A percentile compares a stretch with the other conserved stretches of the same genome.
Conservation (phyloP, 306 rosid species). For the Hippophae tibetana region DNA sequence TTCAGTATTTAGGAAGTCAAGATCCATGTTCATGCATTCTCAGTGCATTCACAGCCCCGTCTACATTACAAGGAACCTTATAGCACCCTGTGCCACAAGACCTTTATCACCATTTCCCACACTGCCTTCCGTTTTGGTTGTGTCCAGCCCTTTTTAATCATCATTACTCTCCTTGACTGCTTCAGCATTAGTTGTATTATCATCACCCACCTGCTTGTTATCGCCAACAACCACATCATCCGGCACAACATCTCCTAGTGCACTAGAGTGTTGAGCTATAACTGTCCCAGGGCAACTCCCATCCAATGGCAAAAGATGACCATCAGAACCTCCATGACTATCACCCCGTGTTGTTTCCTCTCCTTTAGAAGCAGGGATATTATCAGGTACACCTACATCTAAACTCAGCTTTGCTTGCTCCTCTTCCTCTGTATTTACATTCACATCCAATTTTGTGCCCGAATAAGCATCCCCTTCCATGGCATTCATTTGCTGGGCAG, state of each 20-base stretch:
- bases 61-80: too few relatives aligned
- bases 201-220: background rate
- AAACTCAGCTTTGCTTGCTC: constrained; percentile 10
- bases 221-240: constrained; percentile 20
- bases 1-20: too few relatives aligned
- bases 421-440: constrained; percentile 18
- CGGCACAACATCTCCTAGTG: background rate
- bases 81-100: too few relatives aligned
- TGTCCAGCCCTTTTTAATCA: constrained; percentile 19
- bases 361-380: constrained; percentile 15
- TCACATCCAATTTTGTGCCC: constrained; percentile 17
- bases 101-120: too few relatives aligned
- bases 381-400: constrained; percentile 22
- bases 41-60: too few relatives aligned
- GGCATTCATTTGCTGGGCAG: constrained; percentile 23
- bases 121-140: constrained; percentile 20
- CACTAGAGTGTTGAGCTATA: constrained; percentile 1
- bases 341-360: constrained; percentile 17
- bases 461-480: constrained; percentile 15
- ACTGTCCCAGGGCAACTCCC: background rate
- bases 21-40: too few relatives aligned
- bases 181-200: constrained; percentile 3
- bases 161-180: constrained; percentile 18
- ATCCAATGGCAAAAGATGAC: constrained; percentile 4
- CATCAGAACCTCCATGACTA: constrained; percentile 1